Evolutionary conservation across 1,284 basidiomycete species (phyloP).

Genomic region (Calocybe gambosa): DNA sequence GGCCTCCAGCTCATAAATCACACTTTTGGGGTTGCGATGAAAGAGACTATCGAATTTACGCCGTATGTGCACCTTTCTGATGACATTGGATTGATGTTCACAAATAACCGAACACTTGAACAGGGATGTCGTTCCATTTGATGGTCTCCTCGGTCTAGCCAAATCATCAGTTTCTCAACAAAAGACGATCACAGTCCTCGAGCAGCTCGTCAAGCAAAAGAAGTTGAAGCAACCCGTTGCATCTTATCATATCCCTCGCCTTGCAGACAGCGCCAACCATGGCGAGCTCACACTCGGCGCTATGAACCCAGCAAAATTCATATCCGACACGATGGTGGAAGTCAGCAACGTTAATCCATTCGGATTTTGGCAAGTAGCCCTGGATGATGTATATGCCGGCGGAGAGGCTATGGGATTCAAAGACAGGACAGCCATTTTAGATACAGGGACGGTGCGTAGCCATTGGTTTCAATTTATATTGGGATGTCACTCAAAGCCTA

Average conservation of each 20-base stretch:
- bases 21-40: constrained; percentile 60
- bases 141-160: constrained; percentile 75
- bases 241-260: constrained; percentile 71
- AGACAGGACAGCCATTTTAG: constrained; percentile 58
- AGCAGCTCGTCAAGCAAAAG: constrained; percentile 52
- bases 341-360: constrained; percentile 46
- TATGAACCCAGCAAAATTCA: constrained; percentile 58
- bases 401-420: constrained; percentile 40
- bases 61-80: constrained; percentile 17
- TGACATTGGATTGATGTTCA: not conserved
- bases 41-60: constrained; percentile 54
- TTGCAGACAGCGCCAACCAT: constrained; percentile 60
- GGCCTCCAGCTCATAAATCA: constrained; percentile 53
- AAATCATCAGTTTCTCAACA: constrained; percentile 62
- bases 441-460: constrained; percentile 57
- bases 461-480: not conserved
- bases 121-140: constrained; percentile 47
- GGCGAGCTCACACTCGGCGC: constrained; percentile 77
- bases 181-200: constrained; percentile 57
- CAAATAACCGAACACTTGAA: constrained; percentile 17
- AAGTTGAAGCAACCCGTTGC: constrained; percentile 59
- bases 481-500: not conserved
- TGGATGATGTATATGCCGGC: constrained; percentile 50
- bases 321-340: constrained; percentile 43
- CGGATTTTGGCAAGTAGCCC: constrained; percentile 68